phyloP scores from a whole-genome alignment of 2,329 filamentous ascomycete species.

The Colletotrichum costaricense region DNA sequence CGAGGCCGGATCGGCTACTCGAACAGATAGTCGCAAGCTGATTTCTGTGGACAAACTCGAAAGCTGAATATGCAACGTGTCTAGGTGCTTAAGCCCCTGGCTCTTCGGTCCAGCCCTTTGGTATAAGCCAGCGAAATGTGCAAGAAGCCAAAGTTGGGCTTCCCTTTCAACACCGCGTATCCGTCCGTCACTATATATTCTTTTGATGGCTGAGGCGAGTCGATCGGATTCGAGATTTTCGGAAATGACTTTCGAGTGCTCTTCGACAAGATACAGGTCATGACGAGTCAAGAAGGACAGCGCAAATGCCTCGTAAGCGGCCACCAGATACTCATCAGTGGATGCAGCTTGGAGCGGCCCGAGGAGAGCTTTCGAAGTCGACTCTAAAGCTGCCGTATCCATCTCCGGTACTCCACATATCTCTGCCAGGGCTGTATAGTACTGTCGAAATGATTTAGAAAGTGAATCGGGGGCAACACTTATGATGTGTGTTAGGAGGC shows the following conservation, averaged over 20 bases:
- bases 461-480: conserved; percentile 43
- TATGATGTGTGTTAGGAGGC: conserved; percentile 48
- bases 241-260: conserved; percentile 50
- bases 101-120: conserved; percentile 48
- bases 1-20: conserved; percentile 17
- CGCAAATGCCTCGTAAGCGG: conserved; percentile 50
- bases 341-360: conserved; percentile 34
- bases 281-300: conserved; percentile 50
- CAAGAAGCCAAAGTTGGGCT: conserved; percentile 71
- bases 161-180: conserved; percentile 46
- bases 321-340: conserved; percentile 16
- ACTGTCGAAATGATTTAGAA: conserved; percentile 43
- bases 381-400: conserved; percentile 33
- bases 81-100: conserved; percentile 56
- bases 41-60: conserved; percentile 64
- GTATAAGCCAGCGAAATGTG: conserved; percentile 73
- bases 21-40: conserved; percentile 53
- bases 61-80: conserved; percentile 65
- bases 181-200: conserved; percentile 44
- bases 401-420: conserved; percentile 41
- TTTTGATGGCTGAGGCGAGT: conserved; percentile 56
- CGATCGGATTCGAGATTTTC: conserved; percentile 49
- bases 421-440: conserved; percentile 54
- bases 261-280: conserved; percentile 54
- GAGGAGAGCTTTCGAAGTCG: conserved; percentile 37